Percentiles rank a stretch among this genome's conserved stretches.
phyloP scores from a whole-genome alignment of 2,329 filamentous ascomycete species.

The Fusarium musae region DNA sequence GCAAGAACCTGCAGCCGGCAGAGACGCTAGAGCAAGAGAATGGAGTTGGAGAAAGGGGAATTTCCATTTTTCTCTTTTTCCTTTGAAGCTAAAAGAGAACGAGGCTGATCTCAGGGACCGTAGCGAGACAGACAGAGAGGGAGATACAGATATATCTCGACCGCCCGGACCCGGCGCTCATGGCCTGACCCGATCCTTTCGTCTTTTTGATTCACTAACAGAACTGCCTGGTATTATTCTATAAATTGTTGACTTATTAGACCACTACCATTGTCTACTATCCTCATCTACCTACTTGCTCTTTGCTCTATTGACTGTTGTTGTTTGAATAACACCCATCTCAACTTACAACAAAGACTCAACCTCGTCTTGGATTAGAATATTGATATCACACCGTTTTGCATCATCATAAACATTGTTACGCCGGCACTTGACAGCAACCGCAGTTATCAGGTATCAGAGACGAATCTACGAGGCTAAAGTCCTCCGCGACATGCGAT shows the following conservation, averaged over 20 bases:
- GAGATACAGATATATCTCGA: conserved; percentile 47
- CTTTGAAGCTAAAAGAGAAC: conserved; percentile 9
- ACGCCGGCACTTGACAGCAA: conserved; percentile 4
- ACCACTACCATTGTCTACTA: not conserved
- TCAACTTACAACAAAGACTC: conserved; percentile 10
- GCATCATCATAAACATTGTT: conserved; percentile 16
- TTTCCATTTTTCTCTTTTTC: conserved; percentile 3
- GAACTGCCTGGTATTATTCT: not conserved
- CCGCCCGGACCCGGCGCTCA: conserved; percentile 32
- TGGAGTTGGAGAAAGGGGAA: conserved; percentile 6
- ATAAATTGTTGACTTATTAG: conserved; percentile 10
- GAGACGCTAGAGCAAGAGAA: conserved; percentile 16
- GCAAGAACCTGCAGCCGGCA: conserved; percentile 26
- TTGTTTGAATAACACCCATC: not conserved
- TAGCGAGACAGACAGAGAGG: conserved; percentile 37
- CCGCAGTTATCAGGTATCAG: not conserved
- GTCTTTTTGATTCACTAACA: conserved; percentile 23
- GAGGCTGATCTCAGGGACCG: conserved; percentile 29
- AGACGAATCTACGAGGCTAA: conserved; percentile 6
- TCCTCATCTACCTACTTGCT: not conserved
- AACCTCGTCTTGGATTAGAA: not conserved
- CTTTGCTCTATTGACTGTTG: conserved; percentile 24
- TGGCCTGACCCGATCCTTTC: conserved; percentile 15
- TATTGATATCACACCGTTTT: conserved; percentile 27
- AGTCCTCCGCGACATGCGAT: conserved; percentile 57